A percentile compares a stretch with the other conserved stretches of the same genome.
phyloP scores from a whole-genome alignment of 2,329 filamentous ascomycete species.

The Fusarium pseudocircinatum region DNA sequence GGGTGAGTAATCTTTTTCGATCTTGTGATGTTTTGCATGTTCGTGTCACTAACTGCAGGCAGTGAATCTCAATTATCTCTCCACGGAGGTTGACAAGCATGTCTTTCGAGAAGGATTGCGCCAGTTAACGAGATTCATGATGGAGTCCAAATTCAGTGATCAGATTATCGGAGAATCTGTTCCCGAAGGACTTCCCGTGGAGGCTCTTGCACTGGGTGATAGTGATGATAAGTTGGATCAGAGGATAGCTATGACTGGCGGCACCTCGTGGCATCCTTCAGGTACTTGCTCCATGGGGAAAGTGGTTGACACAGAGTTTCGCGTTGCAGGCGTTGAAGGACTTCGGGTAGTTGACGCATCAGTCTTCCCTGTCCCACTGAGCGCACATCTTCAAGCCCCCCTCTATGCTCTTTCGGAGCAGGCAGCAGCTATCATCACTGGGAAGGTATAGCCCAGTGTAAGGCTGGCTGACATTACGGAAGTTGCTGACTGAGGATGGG shows the following conservation, averaged over 20 bases:
- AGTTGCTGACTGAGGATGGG: background rate
- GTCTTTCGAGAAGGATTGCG: constrained; percentile 38
- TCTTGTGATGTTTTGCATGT: too few species aligned
- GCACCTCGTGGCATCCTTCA: constrained; percentile 63
- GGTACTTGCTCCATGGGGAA: constrained; percentile 65
- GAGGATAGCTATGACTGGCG: constrained; percentile 29
- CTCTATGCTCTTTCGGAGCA: constrained; percentile 50
- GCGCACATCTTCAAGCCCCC: constrained; percentile 45
- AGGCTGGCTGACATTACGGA: too few species aligned
- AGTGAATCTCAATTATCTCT: constrained; percentile 40
- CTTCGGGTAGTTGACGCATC: constrained; percentile 50
- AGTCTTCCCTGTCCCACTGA: constrained; percentile 45
- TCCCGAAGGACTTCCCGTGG: constrained; percentile 16
- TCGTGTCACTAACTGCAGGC: background rate
- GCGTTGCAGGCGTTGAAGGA: constrained; percentile 56
- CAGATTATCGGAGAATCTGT: constrained; percentile 37
- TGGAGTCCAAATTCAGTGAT: constrained; percentile 29
- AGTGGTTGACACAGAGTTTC: constrained; percentile 65
- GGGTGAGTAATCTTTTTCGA: constrained; percentile 13
- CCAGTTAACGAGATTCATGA: constrained; percentile 37
- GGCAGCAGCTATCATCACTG: constrained; percentile 41
- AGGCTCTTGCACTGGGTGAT: constrained; percentile 28
- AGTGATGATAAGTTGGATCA: constrained; percentile 36
- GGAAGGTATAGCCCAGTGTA: background rate
- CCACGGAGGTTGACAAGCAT: constrained; percentile 40